A percentile compares a stretch with the other conserved stretches of the same genome.
Evolutionary conservation across 179 eudicot genomes (phyloP).

Genomic region (Kewa caespitosa): DNA sequence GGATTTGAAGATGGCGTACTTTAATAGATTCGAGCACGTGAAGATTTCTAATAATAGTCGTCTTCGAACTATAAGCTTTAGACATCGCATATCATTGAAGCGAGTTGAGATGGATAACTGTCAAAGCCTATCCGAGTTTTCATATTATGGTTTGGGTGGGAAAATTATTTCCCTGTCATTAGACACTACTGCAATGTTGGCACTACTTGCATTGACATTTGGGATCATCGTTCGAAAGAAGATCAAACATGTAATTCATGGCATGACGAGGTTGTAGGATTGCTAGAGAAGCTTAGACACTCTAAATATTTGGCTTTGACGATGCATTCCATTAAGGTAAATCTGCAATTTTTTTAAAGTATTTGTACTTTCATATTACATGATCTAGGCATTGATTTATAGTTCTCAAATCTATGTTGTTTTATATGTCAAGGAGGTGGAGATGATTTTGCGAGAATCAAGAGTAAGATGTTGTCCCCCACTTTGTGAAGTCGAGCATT

Average conservation of each 20-base stretch:
- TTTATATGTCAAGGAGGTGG: neutral
- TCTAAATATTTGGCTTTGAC: neutral
- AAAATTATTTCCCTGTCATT: neutral
- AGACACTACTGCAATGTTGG: neutral
- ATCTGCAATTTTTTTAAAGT: neutral
- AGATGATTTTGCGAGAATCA: neutral
- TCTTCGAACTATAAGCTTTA: neutral
- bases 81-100: neutral
- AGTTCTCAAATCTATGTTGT: neutral
- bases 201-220: neutral
- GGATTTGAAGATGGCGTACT: neutral
- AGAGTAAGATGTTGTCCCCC: neutral
- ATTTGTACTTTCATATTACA: neutral
- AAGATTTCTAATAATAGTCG: neutral
- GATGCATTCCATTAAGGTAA: neutral
- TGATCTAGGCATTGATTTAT: no score
- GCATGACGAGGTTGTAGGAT: neutral
- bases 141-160: neutral
- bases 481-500: neutral
- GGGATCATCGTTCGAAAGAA: neutral
- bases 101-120: neutral
- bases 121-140: neutral
- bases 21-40: neutral
- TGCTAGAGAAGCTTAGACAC: neutral
- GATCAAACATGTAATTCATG: no score